Evolutionary conservation across 1,284 basidiomycete species (phyloP).

Genomic region (Coniophora puteana): DNA sequence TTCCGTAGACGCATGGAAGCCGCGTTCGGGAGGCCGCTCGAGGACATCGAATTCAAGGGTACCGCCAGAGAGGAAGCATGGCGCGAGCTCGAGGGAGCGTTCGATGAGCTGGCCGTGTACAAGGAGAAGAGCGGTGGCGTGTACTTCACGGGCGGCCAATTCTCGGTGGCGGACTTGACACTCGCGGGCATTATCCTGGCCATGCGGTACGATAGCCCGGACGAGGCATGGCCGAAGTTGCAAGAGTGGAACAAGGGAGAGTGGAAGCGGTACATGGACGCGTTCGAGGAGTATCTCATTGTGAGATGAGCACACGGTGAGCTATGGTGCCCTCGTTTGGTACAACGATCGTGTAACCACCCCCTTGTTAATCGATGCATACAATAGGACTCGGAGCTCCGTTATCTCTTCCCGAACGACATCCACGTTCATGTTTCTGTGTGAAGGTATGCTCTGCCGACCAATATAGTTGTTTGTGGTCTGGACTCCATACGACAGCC

Average conservation of each 20-base stretch:
- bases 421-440: no score
- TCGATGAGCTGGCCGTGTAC: constrained; percentile 3
- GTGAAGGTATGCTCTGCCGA: no score
- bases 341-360: no score
- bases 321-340: no score
- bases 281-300: constrained; percentile 4
- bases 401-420: no score
- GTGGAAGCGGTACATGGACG: constrained; percentile 8
- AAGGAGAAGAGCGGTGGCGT: constrained; percentile 1
- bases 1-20: constrained; percentile 11
- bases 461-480: no score
- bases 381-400: no score
- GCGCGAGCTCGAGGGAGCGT: constrained; percentile 6
- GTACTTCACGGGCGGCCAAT: constrained; percentile 4
- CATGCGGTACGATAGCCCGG: constrained; percentile 9
- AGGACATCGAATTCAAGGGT: constrained; percentile 10
- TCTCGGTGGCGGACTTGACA: constrained; percentile 8
- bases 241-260: constrained; percentile 7
- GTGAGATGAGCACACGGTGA: no score
- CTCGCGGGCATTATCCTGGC: constrained; percentile 8
- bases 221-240: constrained; percentile 8
- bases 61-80: constrained; percentile 7
- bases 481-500: no score
- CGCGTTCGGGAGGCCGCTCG: constrained; percentile 7
- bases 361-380: no score